Evolutionary conservation across 495 filamentous ascomycete species (phyloP).

Genomic region (Penicillium bovifimosum): DNA sequence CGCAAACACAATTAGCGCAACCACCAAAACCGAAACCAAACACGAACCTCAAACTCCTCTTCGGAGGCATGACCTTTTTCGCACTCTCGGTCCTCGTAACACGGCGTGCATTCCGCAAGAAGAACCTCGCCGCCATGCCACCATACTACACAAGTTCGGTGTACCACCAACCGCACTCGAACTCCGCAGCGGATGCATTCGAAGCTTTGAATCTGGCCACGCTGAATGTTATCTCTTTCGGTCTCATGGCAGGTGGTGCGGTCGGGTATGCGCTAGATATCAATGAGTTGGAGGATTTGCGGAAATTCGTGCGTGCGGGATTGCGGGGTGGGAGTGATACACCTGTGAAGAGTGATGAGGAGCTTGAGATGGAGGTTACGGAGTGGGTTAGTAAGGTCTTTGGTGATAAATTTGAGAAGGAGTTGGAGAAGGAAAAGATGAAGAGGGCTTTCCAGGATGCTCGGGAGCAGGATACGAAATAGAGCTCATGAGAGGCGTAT

Average conservation of each 20-base stretch:
- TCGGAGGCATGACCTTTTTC: slow-evolving; percentile 69
- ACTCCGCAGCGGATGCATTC: slow-evolving; percentile 60
- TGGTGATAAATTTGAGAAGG: slow-evolving; percentile 46
- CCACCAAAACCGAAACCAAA: slow-evolving; percentile 12
- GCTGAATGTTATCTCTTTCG: slow-evolving; percentile 66
- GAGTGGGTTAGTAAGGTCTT: slow-evolving; percentile 64
- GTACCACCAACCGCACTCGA: slow-evolving; percentile 39
- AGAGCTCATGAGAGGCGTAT: background rate
- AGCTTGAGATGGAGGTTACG: slow-evolving; percentile 63
- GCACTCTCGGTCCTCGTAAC: slow-evolving; percentile 63
- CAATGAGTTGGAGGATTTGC: slow-evolving; percentile 63
- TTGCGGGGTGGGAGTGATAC: slow-evolving; percentile 37
- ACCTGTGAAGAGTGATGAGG: slow-evolving; percentile 40
- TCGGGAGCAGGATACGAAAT: slow-evolving; percentile 10
- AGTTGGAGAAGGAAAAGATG: slow-evolving; percentile 32
- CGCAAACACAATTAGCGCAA: slow-evolving; percentile 15
- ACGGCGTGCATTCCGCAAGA: slow-evolving; percentile 56
- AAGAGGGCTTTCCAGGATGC: slow-evolving; percentile 20
- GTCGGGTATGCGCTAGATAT: slow-evolving; percentile 67
- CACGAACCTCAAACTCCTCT: slow-evolving; percentile 51
- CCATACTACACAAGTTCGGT: slow-evolving; percentile 59
- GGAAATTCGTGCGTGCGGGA: slow-evolving; percentile 45
- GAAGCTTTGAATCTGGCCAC: slow-evolving; percentile 81
- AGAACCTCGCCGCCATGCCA: slow-evolving; percentile 49
- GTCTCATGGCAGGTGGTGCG: slow-evolving; percentile 63